phyloP scores from a whole-genome alignment of 345 rosid species.

The rapeseed (Brassica napus) region Da-Ae NC_063438.1:9076001-9076500 shows the following conservation, averaged over 20 bases:
- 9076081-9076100: background rate
- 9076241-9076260: constrained; percentile 10
- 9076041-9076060: constrained; percentile 21
- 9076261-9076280: constrained; percentile 1
- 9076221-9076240: background rate
- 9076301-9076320: background rate
- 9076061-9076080: constrained; percentile 38
- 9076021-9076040: constrained; percentile 29
- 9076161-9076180: background rate
- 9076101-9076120: background rate
- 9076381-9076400: constrained; percentile 7
- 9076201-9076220: background rate
- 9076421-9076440: constrained; percentile 4
- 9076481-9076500: constrained; percentile 30
- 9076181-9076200: background rate
- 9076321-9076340: no score
- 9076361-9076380: constrained; percentile 20
- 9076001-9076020: constrained; percentile 15
- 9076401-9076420: constrained; percentile 29
- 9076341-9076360: constrained; percentile 19
- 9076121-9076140: background rate
- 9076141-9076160: background rate
- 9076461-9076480: constrained; percentile 30
- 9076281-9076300: background rate
- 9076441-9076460: constrained; percentile 18